These are phyloP conservation scores for Chloromonas sp. DNA, from an alignment of 163 green algal species.

Conservation along the genomic window DNA sequence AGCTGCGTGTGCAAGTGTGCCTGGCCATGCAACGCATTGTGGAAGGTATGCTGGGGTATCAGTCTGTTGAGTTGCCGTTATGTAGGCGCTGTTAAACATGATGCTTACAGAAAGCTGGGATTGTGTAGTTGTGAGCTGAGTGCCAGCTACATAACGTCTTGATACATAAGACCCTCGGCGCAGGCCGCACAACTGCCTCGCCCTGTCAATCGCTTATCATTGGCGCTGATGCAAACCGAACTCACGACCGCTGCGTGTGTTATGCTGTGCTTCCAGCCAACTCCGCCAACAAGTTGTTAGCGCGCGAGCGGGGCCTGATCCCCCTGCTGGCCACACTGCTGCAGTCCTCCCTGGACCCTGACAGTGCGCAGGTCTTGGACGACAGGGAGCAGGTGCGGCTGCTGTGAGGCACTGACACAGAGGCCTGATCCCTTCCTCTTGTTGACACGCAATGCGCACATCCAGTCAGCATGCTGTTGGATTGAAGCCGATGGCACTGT, in stretches of 20 bases:
- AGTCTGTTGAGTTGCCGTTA: too few species aligned
- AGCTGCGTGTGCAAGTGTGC: conserved; percentile 31
- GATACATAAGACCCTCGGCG: too few species aligned
- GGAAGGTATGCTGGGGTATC: conserved; percentile 2
- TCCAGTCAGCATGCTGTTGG: too few species aligned
- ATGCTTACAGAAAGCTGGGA: too few species aligned
- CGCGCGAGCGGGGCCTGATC: conserved; percentile 23
- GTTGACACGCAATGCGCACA: neutral
- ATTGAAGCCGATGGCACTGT: too few species aligned
- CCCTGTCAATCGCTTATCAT: too few species aligned
- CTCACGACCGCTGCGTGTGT: too few species aligned
- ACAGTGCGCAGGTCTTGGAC: conserved; percentile 5
- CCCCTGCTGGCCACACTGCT: conserved; percentile 15
- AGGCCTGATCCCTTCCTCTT: neutral
- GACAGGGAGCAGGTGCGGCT: conserved; percentile 13
- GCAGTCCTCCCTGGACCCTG: neutral
- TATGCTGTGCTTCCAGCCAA: conserved; percentile 16
- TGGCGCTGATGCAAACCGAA: too few species aligned
- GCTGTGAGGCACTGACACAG: neutral
- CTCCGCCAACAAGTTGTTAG: conserved; percentile 28
- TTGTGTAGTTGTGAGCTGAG: too few species aligned
- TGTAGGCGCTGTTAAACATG: too few species aligned
- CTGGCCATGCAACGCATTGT: conserved; percentile 16
- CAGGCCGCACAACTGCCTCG: too few species aligned
- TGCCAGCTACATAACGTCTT: too few species aligned